These are phyloP conservation scores for Euryodendron excelsum DNA, from an alignment of 148 eudicot species.

Conservation along the genomic window DNA sequence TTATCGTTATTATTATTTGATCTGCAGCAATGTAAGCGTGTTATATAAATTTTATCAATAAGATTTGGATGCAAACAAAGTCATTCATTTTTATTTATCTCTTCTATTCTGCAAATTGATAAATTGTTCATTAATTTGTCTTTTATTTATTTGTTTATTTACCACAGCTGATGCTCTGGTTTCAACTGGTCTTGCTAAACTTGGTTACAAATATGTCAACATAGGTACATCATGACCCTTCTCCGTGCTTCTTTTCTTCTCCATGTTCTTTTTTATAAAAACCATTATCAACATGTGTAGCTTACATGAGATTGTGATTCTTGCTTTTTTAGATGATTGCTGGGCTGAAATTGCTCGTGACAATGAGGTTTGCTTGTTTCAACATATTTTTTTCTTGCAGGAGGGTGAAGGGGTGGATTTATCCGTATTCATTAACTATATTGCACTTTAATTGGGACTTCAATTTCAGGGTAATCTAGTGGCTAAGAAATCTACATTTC, in stretches of 20 bases:
- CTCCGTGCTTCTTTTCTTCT: background rate
- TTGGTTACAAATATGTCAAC: constrained; percentile 72
- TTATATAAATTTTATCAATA: background rate
- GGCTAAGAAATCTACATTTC: constrained; percentile 61
- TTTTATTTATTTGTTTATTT: background rate
- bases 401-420: background rate
- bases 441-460: background rate
- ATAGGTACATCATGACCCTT: constrained; percentile 45
- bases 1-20: too few relatives aligned
- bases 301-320: background rate
- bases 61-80: background rate
- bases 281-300: background rate
- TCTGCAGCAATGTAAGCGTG: background rate
- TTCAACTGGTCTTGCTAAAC: constrained; percentile 64
- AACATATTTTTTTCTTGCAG: background rate
- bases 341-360: constrained; percentile 82
- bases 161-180: constrained; percentile 73
- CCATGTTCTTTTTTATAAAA: background rate
- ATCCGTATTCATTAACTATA: background rate
- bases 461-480: constrained; percentile 56
- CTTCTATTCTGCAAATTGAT: background rate
- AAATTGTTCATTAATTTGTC: background rate
- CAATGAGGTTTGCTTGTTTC: constrained; percentile 36
- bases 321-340: constrained; percentile 72
- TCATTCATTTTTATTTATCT: background rate